Base-by-base conservation (phyloP, 148 eudicot genomes). In the Nepenthes mirabilis region DNA sequence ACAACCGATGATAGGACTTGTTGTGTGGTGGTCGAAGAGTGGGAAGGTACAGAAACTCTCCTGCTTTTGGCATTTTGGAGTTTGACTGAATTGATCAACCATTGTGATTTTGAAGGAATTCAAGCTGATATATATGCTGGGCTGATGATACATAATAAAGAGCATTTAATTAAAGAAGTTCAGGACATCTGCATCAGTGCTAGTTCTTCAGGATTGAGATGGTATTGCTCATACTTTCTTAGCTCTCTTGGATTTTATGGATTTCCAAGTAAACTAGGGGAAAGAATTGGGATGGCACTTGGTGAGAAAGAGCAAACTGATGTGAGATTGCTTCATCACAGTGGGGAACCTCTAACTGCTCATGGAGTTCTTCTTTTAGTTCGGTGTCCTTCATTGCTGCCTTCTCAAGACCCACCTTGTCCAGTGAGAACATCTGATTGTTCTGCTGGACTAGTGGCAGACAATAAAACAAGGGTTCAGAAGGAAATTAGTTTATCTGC, bases 191-290 rank as follows among this genome's bases (percentile, higher is more conserved):
- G 77, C 62, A 43, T 47, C 34, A 60, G 70, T 57, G 60, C 72
- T 55, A 58, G 43, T 59, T 70, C 86, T 55, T 70, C 80, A 57
- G 93, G 93, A 61, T 59, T 85, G 58, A 85, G 74, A 77, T 81
- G 88, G 89, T 85, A 81, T 67, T 82, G 83, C 47, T 83, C 90
- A 11, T 83, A 77, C 65, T 62, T 85, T 67, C 93, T 91, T 68
- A 72, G 86, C 59, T 71, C 63, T 75, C 65, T 83, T 57, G 95
- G 90, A 13, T 35, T 56, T 23, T 91, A 74, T 66, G 97, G 97
- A 36, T 83, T 85, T 56, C 83, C 95, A 43, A 77, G 66, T 74
- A 75, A 80, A 74, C 71, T 85, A 52, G 88, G 93, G 11, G 68
- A 65, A 58, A 78, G 73, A 57, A 71, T 83, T 37, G 79, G 65